phyloP scores from a whole-genome alignment of 257 asterid genomes.

The Solanum medicagineum region DNA sequence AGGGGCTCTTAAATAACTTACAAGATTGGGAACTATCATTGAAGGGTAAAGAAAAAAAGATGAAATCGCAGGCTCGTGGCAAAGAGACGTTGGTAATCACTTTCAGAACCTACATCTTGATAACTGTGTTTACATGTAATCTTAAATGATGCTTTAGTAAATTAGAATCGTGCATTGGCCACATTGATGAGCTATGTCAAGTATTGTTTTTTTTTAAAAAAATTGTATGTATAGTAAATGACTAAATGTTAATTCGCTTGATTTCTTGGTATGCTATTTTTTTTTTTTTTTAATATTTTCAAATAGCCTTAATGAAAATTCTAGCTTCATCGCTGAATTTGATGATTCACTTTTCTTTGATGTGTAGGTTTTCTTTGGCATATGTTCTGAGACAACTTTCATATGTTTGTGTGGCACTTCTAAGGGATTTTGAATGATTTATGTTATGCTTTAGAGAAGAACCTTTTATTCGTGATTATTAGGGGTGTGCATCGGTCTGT shows the following conservation, averaged over 20 bases:
- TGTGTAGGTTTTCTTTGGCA: background rate
- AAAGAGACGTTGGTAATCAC: constrained; percentile 45
- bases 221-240: background rate
- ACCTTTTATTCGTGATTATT: background rate
- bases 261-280: background rate
- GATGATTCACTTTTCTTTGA: background rate
- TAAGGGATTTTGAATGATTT: background rate
- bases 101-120: background rate
- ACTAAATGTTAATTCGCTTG: background rate
- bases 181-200: background rate
- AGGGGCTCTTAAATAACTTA: constrained; percentile 73
- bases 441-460: background rate
- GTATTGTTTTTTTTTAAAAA: background rate
- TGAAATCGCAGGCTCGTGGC: constrained; percentile 38
- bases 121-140: background rate
- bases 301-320: background rate
- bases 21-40: constrained; percentile 86
- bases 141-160: background rate
- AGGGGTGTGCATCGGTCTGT: no score
- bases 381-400: background rate
- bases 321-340: background rate
- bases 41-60: constrained; percentile 66
- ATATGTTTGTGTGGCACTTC: background rate
- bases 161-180: background rate
- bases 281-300: background rate